Evolutionary conservation across 2,329 filamentous ascomycete species (phyloP).

Genomic region (Purpureocillium takamizusanense): DNA sequence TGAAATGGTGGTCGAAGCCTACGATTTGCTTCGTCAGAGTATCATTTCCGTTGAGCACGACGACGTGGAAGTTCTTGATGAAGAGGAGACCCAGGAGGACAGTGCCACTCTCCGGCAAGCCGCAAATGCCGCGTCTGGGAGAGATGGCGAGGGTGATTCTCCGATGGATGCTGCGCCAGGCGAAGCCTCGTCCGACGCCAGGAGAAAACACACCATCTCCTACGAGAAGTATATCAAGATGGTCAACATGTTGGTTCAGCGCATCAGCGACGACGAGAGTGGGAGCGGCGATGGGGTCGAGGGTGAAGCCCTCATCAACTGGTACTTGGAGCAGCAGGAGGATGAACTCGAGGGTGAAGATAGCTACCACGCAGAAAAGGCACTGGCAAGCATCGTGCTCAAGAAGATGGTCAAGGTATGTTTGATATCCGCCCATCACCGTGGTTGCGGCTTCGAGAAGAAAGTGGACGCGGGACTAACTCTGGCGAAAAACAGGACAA

Average conservation of each 20-base stretch:
- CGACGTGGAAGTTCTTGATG: constrained; percentile 86
- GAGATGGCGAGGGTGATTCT: constrained; percentile 37
- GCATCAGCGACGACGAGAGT: constrained; percentile 75
- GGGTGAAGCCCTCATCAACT: constrained; percentile 70
- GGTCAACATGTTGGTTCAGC: constrained; percentile 74
- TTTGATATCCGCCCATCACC: constrained; percentile 7
- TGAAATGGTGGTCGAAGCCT: constrained; percentile 84
- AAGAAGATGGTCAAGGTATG: constrained; percentile 93
- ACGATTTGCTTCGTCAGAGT: constrained; percentile 80
- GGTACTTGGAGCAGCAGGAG: constrained; percentile 91
- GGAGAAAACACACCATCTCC: constrained; percentile 76
- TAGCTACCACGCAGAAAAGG: constrained; percentile 66
- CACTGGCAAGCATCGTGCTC: constrained; percentile 72
- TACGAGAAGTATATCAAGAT: constrained; percentile 93
- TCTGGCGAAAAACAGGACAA: constrained; percentile 60
- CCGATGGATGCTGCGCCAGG: constrained; percentile 29
- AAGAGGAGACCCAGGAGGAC: constrained; percentile 44
- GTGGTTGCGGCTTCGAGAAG: no score
- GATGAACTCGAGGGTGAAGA: constrained; percentile 72
- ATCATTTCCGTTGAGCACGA: constrained; percentile 98
- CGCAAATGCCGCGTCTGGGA: constrained; percentile 29
- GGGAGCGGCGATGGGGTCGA: constrained; percentile 73
- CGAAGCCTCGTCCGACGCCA: constrained; percentile 25
- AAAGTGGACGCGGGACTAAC: background rate
- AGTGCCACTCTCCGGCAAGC: constrained; percentile 33